Percentiles rank a stretch among this genome's conserved stretches.
Evolutionary conservation across 2,329 filamentous ascomycete species (phyloP).

Genomic region (Claviceps digitariae): DNA sequence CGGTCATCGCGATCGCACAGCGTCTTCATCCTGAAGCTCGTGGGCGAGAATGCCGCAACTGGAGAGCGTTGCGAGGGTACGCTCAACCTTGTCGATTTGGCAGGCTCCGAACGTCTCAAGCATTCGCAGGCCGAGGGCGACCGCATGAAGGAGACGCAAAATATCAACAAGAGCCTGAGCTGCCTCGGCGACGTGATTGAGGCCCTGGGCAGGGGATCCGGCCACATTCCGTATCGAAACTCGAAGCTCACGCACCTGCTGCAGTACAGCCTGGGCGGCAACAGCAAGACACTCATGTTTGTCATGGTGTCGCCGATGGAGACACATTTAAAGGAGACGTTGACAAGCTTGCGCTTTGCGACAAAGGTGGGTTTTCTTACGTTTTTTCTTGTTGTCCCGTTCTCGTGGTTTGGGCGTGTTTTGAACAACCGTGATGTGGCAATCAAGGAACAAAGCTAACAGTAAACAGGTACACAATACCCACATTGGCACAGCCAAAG

Average conservation of each 20-base stretch:
- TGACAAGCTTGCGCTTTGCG: conserved; percentile 91
- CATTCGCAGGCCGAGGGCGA: conserved; percentile 79
- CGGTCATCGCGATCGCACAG: conserved; percentile 89
- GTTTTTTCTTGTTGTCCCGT: not conserved
- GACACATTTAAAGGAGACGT: conserved; percentile 79
- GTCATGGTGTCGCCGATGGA: conserved; percentile 93
- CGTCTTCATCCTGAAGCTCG: conserved; percentile 80
- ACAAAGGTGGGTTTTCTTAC: conserved; percentile 50
- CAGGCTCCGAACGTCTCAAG: conserved; percentile 81
- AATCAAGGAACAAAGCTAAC: conserved; percentile 3
- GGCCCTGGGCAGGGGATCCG: conserved; percentile 71
- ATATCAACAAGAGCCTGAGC: conserved; percentile 90
- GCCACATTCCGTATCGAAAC: conserved; percentile 87
- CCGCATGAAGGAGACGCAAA: conserved; percentile 84
- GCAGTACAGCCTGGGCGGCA: conserved; percentile 87
- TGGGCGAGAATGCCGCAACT: conserved; percentile 57
- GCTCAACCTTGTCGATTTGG: conserved; percentile 88
- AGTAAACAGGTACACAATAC: conserved; percentile 60
- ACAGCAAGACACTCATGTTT: conserved; percentile 97
- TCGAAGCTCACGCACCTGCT: conserved; percentile 93
- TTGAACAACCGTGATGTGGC: not conserved
- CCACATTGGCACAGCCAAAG: conserved; percentile 80
- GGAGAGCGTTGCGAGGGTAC: conserved; percentile 83
- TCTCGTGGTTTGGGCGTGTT: not conserved
- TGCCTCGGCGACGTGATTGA: conserved; percentile 92